Base-by-base conservation (phyloP, 2,329 filamentous ascomycete genomes). In the Fusarium nygamai region DNA sequence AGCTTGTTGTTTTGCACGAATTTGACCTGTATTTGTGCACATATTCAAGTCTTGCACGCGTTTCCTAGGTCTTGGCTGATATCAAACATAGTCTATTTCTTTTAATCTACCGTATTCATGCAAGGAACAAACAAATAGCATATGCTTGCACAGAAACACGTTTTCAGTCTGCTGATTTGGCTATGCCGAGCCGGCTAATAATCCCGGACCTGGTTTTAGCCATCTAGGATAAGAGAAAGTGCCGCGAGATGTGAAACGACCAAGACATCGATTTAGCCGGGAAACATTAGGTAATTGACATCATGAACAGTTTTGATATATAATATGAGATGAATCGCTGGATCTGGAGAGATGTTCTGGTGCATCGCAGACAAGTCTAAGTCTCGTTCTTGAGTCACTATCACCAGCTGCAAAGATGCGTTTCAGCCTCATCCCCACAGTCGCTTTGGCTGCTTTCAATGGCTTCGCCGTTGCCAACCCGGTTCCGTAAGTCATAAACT, bases 111-210 rank as follows among this genome's bases (percentile, higher is more conserved):
- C 14, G 8, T 11, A 8, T 6, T 43, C 31, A 50, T 59, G 50
- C 61, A 48, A 66, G 47, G 62, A 24, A 64, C 61, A 36, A 33
- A 19, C 22, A 20, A 19, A 22, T 22, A 24, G 19, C 17, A 19
- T 24, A 41, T 14, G 2, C 27, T 33, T 20, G 19, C 27, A 27
- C 11, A 10, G 12, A 17, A 20, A 33, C 50, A 56, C 36, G 48
- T 44, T 27, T 34, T 43, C 7, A n/a, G 29, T 36, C 27, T 36
- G 44, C 5, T 44, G 39, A 43, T 48, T 14, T 19, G 10, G 10
- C 43, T 31, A 24, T 53, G 54, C 53, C 65, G 43, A 53, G 65
- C 53, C 65, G 65, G 65, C 24, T 68, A 68, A 67, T 67, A 4
- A 31, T 19, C 63, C 63, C 19, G 14, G 63, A 27, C 63, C 53